Evolutionary conservation across 2,329 filamentous ascomycete species (phyloP), one percentile per base, ranked within the genome.

Genomic region (Coniochaeta pulveracea): DNA sequence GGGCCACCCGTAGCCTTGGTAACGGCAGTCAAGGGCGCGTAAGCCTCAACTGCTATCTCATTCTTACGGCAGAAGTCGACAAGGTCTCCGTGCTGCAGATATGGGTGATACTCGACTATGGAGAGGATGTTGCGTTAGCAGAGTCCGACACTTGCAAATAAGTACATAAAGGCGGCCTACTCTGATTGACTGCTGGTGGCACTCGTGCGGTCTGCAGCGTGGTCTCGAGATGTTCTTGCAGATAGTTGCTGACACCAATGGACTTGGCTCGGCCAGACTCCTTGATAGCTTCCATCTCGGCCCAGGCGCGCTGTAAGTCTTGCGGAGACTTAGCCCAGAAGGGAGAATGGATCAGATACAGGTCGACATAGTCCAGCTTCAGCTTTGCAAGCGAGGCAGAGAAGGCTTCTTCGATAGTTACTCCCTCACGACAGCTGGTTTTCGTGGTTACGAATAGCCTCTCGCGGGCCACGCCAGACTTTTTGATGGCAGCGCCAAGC

Each of bases 91-190:
- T 80, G 78, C 55, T 81, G 78, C 33, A 82, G 62, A 51, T 85
- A 84, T 0, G 83, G 81, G 55, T 91, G 80, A 48, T 72, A 77
- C 60, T 89, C 83, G 48, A 89, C n/a, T n/a, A n/a, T n/a, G n/a
- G n/a, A n/a, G n/a, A n/a, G n/a, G n/a, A n/a, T n/a, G n/a, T n/a
- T n/a, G n/a, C n/a, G n/a, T n/a, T n/a, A n/a, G n/a, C n/a, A n/a
- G n/a, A n/a, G n/a, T n/a, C n/a, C n/a, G n/a, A n/a, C n/a, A n/a
- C n/a, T n/a, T n/a, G n/a, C n/a, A n/a, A n/a, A n/a, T n/a, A n/a
- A n/a, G n/a, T n/a, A n/a, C n/a, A n/a, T n/a, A n/a, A n/a, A n/a
- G n/a, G n/a, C n/a, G n/a, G n/a, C n/a, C n/a, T n/a, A n/a, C n/a
- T 81, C 64, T 91, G 83, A 60, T 89, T 88, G 40, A 82, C 69